A percentile compares a stretch with the other conserved stretches of the same genome.
phyloP scores from a whole-genome alignment of 495 filamentous ascomycete species.

The Peziza echinospora region DNA sequence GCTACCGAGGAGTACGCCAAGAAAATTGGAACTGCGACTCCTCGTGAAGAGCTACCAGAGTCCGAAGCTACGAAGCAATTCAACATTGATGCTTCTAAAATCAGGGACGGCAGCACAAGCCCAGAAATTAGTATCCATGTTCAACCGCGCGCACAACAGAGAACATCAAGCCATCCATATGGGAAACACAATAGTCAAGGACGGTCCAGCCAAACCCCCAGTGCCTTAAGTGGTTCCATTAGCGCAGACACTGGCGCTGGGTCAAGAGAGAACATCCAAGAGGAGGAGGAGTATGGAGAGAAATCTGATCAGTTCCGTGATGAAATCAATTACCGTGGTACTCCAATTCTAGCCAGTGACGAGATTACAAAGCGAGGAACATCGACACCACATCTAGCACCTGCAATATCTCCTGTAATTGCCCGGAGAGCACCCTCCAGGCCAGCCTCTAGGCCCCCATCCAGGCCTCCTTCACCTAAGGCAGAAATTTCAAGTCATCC shows the following conservation, averaged over 20 bases:
- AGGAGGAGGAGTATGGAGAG: conserved; percentile 29
- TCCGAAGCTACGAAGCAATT: neutral
- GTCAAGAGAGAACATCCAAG: conserved; percentile 18
- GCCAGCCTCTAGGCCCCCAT: conserved; percentile 10
- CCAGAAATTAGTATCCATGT: conserved; percentile 40
- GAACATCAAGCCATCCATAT: neutral
- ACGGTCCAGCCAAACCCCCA: conserved; percentile 8
- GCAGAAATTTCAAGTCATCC: too few species aligned
- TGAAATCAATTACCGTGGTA: conserved; percentile 33
- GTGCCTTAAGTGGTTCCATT: conserved; percentile 11
- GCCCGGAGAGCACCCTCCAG: conserved; percentile 9
- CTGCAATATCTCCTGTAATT: conserved; percentile 31
- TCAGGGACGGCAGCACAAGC: conserved; percentile 42
- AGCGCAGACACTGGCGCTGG: conserved; percentile 16
- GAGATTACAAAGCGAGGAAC: conserved; percentile 60
- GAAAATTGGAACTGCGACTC: neutral
- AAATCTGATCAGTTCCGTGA: neutral
- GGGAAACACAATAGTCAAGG: neutral
- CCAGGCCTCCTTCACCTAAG: conserved; percentile 3
- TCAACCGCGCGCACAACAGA: conserved; percentile 33
- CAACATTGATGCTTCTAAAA: neutral
- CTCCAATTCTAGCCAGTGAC: conserved; percentile 70
- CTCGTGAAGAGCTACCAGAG: neutral
- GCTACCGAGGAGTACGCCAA: conserved; percentile 20
- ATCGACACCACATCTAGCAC: conserved; percentile 37